These are phyloP conservation scores for Pharus latifolius DNA, from an alignment of 176 grass and related monocot genomes.

Conservation along the genomic window DNA sequence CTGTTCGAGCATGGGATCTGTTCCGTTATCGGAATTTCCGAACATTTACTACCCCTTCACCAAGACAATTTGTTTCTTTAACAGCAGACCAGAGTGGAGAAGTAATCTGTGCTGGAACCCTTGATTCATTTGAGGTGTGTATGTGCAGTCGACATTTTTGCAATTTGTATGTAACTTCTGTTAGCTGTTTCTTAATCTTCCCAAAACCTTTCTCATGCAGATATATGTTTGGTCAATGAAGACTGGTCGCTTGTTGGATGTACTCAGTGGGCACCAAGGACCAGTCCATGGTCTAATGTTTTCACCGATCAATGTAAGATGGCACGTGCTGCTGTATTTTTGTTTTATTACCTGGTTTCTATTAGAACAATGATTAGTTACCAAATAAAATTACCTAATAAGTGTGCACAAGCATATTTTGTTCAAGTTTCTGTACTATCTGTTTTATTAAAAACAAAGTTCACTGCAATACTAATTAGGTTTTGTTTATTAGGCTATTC, in stretches of 20 bases:
- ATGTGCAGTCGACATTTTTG: background rate
- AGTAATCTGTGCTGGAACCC: slow-evolving; percentile 94
- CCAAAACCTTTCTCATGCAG: slow-evolving; percentile 22
- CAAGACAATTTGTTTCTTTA: slow-evolving; percentile 92
- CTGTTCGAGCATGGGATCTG: slow-evolving; percentile 86
- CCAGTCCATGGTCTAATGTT: slow-evolving; percentile 97
- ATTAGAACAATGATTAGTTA: background rate
- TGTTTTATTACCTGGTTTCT: background rate
- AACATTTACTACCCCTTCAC: slow-evolving; percentile 81
- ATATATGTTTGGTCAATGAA: slow-evolving; percentile 99
- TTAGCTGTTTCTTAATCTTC: slow-evolving; percentile 4
- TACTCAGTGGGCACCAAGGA: slow-evolving; percentile 83
- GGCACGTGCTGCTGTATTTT: background rate
- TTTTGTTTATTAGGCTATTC: slow-evolving; percentile 42
- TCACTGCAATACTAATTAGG: background rate
- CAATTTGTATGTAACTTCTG: background rate
- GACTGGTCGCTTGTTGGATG: slow-evolving; percentile 92
- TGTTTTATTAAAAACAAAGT: slow-evolving; percentile 14
- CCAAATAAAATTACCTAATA: background rate
- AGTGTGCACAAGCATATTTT: background rate
- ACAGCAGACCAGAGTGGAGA: slow-evolving; percentile 81
- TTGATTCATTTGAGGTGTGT: slow-evolving; percentile 95
- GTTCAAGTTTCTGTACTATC: background rate
- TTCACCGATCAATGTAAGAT: slow-evolving; percentile 86
- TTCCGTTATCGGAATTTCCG: slow-evolving; percentile 95